Percentiles rank a stretch among this genome's conserved stretches.
Evolutionary conservation across 106 monocot species (phyloP).

Genomic region (Ottelia alismoides): DNA sequence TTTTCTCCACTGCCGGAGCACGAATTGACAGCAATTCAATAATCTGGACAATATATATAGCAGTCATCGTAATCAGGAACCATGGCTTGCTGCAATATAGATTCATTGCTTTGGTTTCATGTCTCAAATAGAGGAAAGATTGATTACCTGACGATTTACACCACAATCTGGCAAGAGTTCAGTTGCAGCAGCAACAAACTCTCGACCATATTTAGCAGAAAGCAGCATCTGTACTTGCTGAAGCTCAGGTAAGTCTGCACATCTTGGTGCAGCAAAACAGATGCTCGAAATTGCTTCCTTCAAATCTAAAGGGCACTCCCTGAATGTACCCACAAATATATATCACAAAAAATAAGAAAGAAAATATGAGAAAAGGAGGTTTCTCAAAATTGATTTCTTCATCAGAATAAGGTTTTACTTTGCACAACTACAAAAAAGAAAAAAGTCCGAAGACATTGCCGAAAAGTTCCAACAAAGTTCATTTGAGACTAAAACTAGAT

Average conservation of each 20-base stretch:
- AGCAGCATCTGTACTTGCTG: slow-evolving; percentile 88
- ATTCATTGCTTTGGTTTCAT: not conserved
- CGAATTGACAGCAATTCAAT: slow-evolving; percentile 85
- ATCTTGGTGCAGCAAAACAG: slow-evolving; percentile 97
- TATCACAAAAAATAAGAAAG: not conserved
- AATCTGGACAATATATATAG: slow-evolving; percentile 54
- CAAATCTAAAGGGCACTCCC: slow-evolving; percentile 95
- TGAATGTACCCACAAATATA: slow-evolving; percentile 8
- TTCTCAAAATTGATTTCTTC: not conserved
- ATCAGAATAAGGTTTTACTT: not conserved
- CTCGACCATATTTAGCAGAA: slow-evolving; percentile 80
- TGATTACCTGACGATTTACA: slow-evolving; percentile 91
- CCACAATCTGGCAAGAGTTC: slow-evolving; percentile 91
- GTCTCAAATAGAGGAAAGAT: not conserved
- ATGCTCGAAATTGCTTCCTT: slow-evolving; percentile 99
- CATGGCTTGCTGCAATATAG: not conserved
- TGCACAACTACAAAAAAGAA: not conserved
- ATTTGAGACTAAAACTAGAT: not conserved
- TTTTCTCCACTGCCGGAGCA: slow-evolving; percentile 69
- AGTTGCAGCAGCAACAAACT: slow-evolving; percentile 75
- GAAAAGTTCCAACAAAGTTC: not conserved
- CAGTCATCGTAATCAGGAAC: no score
- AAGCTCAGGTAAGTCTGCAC: slow-evolving; percentile 90
- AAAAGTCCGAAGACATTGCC: not conserved
- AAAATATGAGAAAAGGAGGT: not conserved